A percentile compares a stretch with the other conserved stretches of the same genome.
Evolutionary conservation across 139 green algal species (phyloP).

Genomic region (Desmodesmus armatus): DNA sequence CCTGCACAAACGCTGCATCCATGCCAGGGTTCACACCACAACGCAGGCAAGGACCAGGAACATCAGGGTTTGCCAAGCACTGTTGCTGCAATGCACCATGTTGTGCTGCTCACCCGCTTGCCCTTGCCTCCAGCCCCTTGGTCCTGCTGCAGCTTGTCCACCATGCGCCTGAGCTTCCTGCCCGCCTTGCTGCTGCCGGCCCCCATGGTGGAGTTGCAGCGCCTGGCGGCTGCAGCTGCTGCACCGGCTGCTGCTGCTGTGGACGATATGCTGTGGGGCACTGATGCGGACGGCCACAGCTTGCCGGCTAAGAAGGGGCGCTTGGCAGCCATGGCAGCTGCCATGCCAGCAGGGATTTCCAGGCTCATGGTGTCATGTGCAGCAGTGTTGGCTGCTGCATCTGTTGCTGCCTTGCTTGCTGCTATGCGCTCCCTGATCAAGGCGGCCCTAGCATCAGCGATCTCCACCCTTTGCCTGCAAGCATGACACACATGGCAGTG

Average conservation of each 20-base stretch:
- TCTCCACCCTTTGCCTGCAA: conserved; percentile 27
- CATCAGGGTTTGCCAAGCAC: background rate
- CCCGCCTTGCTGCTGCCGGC: background rate
- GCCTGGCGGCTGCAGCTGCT: background rate
- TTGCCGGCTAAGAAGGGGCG: background rate
- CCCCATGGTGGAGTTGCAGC: background rate
- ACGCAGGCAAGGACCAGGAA: background rate
- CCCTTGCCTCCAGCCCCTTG: conserved; percentile 1
- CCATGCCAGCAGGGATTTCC: background rate
- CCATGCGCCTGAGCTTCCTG: background rate
- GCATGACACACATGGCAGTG: background rate
- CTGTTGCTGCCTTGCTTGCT: conserved; percentile 29
- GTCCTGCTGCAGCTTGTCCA: conserved; percentile 27
- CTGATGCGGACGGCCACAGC: background rate
- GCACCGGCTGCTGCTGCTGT: background rate
- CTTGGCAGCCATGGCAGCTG: background rate
- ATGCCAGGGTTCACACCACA: background rate
- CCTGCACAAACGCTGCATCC: background rate
- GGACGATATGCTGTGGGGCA: background rate
- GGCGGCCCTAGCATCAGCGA: conserved; percentile 28
- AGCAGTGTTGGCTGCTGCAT: background rate
- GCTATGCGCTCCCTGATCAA: conserved; percentile 37
- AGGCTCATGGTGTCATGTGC: background rate
- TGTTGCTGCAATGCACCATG: background rate
- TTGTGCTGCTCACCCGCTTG: background rate